Conservation (phyloP, 108 stramenopile genomes). For the Aureococcus anophagefferens region DNA sequence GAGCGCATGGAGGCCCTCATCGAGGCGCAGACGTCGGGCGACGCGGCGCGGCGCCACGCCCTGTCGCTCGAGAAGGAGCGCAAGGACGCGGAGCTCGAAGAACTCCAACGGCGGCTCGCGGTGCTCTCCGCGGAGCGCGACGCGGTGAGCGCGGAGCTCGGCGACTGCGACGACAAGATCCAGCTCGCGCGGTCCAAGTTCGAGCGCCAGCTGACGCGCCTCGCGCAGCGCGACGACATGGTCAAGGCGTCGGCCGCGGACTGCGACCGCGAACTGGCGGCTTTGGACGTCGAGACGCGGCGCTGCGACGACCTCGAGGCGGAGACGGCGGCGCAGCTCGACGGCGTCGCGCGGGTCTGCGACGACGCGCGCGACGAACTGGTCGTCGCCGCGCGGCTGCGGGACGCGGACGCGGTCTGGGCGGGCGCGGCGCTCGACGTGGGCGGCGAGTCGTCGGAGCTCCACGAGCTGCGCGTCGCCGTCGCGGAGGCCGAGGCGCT, state of each 20-base stretch:
- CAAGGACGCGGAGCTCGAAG: neutral
- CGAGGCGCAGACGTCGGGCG: neutral
- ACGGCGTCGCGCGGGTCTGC: no score
- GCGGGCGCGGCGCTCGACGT: neutral
- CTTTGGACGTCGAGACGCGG: neutral
- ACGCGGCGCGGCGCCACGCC: neutral
- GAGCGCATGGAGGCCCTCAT: neutral
- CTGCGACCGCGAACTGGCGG: neutral
- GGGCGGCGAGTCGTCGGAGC: neutral
- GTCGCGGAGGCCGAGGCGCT: neutral
- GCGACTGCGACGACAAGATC: neutral
- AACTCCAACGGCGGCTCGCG: neutral
- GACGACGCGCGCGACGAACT: neutral
- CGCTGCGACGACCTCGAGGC: neutral
- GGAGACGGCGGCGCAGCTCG: neutral
- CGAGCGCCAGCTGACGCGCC: neutral
- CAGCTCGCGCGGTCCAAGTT: neutral
- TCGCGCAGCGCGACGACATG: neutral
- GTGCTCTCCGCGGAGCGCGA: neutral
- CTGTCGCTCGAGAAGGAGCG: neutral
- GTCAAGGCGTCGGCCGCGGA: neutral
- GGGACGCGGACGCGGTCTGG: neutral
- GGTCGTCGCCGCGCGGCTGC: neutral
- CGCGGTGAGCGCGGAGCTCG: neutral
- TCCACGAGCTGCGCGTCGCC: neutral